Evolutionary conservation across 768 basidiomycete genomes (phyloP).

Genomic region (Rhodotorula paludigena): DNA sequence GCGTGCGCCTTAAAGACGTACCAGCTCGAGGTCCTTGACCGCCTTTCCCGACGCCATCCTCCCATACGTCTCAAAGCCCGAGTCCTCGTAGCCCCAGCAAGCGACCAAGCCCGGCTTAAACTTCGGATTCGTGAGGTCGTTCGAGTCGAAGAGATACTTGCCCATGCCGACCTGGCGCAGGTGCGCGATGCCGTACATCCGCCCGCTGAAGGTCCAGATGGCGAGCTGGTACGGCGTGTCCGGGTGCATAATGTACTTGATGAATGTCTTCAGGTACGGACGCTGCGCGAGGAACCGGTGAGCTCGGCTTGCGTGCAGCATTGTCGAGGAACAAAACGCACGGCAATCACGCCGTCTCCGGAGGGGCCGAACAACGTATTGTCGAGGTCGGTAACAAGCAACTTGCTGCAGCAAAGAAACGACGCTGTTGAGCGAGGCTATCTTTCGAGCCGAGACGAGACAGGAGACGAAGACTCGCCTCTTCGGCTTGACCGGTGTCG

Average conservation of each 20-base stretch:
- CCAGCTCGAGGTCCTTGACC: slow-evolving; percentile 30
- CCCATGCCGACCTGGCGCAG: slow-evolving; percentile 20
- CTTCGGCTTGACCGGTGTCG: neutral
- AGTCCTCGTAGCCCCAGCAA: slow-evolving; percentile 29
- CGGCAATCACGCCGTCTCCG: slow-evolving; percentile 12
- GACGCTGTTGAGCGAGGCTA: too few species aligned
- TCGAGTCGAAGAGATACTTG: slow-evolving; percentile 18
- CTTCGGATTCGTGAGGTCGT: slow-evolving; percentile 1
- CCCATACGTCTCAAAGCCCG: slow-evolving; percentile 7
- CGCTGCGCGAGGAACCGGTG: neutral
- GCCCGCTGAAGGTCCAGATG: slow-evolving; percentile 13
- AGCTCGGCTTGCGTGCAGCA: too few species aligned
- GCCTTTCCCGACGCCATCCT: slow-evolving; percentile 6
- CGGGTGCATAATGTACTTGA: slow-evolving; percentile 25
- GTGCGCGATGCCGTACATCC: slow-evolving; percentile 16
- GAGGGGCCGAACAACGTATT: slow-evolving; percentile 31
- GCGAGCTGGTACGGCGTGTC: slow-evolving; percentile 17
- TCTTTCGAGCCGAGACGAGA: too few species aligned
- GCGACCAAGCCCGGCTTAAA: slow-evolving; percentile 5
- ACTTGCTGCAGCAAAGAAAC: neutral
- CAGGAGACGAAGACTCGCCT: neutral
- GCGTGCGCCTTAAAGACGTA: neutral
- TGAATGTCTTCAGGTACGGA: slow-evolving; percentile 31
- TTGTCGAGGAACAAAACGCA: neutral
- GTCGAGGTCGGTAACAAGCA: slow-evolving; percentile 30